Conservation (phyloP, 139 green algal species). For the Tetradesmus lagerheimii region DNA sequence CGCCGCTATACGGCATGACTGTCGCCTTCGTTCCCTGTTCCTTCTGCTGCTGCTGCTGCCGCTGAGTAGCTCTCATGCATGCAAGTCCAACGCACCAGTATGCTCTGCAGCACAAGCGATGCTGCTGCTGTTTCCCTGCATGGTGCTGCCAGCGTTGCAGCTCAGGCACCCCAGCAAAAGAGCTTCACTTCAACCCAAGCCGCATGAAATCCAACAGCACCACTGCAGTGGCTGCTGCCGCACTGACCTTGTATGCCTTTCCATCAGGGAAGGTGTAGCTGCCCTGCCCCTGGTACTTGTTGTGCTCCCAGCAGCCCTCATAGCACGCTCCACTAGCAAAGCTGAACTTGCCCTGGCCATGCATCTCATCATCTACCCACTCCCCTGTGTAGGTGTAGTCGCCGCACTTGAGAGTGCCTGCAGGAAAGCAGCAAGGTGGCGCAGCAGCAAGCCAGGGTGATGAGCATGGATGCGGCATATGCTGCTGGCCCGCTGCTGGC, state of each 20-base stretch:
- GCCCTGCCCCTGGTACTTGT: slow-evolving; percentile 72
- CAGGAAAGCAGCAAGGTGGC: not conserved
- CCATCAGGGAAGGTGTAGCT: slow-evolving; percentile 59
- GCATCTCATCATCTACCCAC: slow-evolving; percentile 63
- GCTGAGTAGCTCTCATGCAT: too few species aligned
- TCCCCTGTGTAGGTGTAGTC: slow-evolving; percentile 59
- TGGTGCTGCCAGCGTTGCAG: too few species aligned
- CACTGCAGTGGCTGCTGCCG: not conserved
- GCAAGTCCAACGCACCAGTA: too few species aligned
- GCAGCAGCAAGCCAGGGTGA: not conserved
- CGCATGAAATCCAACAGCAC: too few species aligned
- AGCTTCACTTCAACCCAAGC: too few species aligned
- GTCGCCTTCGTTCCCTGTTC: too few species aligned
- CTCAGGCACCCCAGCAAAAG: too few species aligned
- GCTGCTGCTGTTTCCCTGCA: too few species aligned
- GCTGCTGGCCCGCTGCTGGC: too few species aligned
- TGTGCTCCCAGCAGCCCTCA: slow-evolving; percentile 61
- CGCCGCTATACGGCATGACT: too few species aligned
- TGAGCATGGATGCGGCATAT: not conserved
- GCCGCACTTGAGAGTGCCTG: slow-evolving; percentile 51
- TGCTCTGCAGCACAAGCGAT: too few species aligned
- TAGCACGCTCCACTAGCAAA: slow-evolving; percentile 70
- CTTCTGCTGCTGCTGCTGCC: too few species aligned
- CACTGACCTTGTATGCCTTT: slow-evolving; percentile 48
- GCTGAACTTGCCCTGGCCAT: slow-evolving; percentile 64